Conservation (phyloP, 2,329 filamentous ascomycete genomes). For the Amauroascus verrucosus region DNA sequence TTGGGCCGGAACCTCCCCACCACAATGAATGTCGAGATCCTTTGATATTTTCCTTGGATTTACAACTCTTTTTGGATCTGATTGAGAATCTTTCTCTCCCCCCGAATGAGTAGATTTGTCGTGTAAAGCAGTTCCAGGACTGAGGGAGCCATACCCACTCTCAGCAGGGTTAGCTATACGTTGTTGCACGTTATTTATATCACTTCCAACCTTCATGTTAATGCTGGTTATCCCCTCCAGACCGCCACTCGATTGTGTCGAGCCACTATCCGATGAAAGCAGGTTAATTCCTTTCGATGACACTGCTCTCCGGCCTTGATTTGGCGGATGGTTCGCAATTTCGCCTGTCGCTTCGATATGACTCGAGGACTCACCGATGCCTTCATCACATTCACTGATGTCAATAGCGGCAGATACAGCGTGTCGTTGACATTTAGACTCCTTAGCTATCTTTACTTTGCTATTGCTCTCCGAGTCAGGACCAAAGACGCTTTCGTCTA, state of each 20-base stretch:
- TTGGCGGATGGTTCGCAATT: neutral
- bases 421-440: neutral
- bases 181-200: neutral
- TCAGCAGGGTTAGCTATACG: neutral
- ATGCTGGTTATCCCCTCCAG: neutral
- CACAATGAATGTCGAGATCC: no score
- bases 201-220: neutral
- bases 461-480: neutral
- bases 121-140: neutral
- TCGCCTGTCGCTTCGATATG: neutral
- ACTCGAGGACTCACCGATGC: neutral
- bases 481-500: no score
- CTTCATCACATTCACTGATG: neutral
- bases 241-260: neutral
- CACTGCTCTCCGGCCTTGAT: neutral
- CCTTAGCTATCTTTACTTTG: neutral
- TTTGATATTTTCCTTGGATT: neutral
- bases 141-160: conserved; percentile 4
- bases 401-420: neutral
- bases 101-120: neutral
- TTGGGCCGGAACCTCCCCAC: neutral
- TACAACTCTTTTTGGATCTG: neutral
- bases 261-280: neutral
- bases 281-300: neutral
- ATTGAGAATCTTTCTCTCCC: neutral